These are phyloP conservation scores for Aulographum hederae DNA, from an alignment of 2,329 filamentous ascomycete genomes.

Conservation along the genomic window DNA sequence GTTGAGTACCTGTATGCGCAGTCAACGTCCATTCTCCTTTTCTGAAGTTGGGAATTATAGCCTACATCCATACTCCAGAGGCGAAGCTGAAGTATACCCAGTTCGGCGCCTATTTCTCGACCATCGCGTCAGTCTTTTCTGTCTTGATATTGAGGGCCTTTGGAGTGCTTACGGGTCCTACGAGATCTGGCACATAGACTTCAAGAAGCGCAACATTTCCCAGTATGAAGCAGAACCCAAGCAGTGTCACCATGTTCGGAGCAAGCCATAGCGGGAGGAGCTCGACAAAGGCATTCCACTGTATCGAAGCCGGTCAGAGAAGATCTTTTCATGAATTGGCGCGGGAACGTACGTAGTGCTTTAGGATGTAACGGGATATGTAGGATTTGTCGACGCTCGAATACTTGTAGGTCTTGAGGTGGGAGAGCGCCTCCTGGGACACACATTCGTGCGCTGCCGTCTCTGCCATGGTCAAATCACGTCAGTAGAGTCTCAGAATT, in stretches of 20 bases:
- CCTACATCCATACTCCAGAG: constrained; percentile 80
- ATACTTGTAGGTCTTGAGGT: constrained; percentile 94
- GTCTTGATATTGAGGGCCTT: not conserved
- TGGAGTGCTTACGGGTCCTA: constrained; percentile 53
- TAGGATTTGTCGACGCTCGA: constrained; percentile 92
- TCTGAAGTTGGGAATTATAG: too few species aligned
- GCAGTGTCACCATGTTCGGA: constrained; percentile 89
- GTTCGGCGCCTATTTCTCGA: constrained; percentile 45
- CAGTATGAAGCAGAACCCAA: constrained; percentile 90
- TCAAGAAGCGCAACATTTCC: constrained; percentile 61
- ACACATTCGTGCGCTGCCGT: constrained; percentile 49
- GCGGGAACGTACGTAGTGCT: constrained; percentile 62
- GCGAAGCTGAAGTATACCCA: constrained; percentile 97
- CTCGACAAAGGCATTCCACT: constrained; percentile 97
- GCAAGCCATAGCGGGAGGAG: constrained; percentile 89
- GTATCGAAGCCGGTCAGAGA: constrained; percentile 12
- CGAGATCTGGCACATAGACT: constrained; percentile 71
- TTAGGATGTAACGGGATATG: constrained; percentile 82
- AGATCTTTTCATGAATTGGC: constrained; percentile 1
- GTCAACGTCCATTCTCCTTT: too few species aligned
- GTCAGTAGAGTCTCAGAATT: too few species aligned
- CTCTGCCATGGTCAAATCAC: too few species aligned
- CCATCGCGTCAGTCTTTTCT: constrained; percentile 2
- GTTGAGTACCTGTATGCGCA: constrained; percentile 52
- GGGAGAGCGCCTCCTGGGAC: constrained; percentile 76